Evolutionary conservation across 1,139 yeast genomes (phyloP).

Genomic region (Suhomyces panamericanus): DNA sequence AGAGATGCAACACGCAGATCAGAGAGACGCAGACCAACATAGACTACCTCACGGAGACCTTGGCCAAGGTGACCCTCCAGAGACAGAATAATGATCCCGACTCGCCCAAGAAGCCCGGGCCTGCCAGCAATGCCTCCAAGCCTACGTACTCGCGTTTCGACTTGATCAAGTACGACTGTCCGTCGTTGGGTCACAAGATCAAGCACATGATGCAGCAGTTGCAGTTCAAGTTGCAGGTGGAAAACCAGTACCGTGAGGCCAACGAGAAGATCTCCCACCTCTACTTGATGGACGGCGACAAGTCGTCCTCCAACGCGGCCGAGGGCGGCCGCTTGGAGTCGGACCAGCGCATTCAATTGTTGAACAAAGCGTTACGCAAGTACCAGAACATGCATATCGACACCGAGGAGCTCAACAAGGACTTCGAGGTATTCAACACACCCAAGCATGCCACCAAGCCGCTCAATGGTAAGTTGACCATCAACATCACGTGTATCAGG

Average conservation of each 20-base stretch:
- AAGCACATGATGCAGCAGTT: conserved; percentile 93
- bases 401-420: conserved; percentile 58
- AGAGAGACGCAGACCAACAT: conserved; percentile 90
- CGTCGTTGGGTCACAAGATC: conserved; percentile 91
- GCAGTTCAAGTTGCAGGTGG: conserved; percentile 90
- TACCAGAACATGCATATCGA: conserved; percentile 87
- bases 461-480: conserved; percentile 71
- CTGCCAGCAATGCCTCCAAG: conserved; percentile 15
- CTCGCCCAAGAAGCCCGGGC: conserved; percentile 10
- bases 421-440: conserved; percentile 62
- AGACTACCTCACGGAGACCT: conserved; percentile 78
- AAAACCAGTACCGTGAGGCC: conserved; percentile 89
- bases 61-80: conserved; percentile 59
- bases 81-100: conserved; percentile 9
- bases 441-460: conserved; percentile 80
- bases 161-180: conserved; percentile 87
- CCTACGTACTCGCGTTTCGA: conserved; percentile 70
- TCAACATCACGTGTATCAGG: conserved; percentile 71
- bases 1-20: conserved; percentile 86
- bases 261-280: conserved; percentile 84
- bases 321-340: conserved; percentile 84
- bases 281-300: conserved; percentile 89
- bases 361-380: conserved; percentile 79
- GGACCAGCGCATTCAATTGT: conserved; percentile 78
- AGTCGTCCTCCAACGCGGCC: conserved; percentile 81